These are phyloP conservation scores for Magnolia changhungtana DNA, from an alignment of 164 flowering plant species.

Conservation along the genomic window DNA sequence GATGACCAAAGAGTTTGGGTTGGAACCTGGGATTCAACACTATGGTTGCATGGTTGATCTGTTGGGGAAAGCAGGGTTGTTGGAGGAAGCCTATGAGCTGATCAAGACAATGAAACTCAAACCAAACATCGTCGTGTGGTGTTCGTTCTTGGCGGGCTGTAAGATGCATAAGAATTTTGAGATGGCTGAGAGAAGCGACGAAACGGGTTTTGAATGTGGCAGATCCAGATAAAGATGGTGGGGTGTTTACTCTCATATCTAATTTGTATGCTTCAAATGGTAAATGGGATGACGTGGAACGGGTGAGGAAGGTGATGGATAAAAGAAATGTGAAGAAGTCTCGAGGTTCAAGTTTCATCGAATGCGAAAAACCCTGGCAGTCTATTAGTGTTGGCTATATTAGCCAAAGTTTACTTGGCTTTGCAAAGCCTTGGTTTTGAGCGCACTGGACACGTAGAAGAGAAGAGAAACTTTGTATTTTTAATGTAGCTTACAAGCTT, in stretches of 20 bases:
- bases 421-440: too few relatives aligned
- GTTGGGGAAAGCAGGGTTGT: conserved; percentile 52
- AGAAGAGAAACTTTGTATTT: too few relatives aligned
- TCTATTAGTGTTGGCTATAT: too few relatives aligned
- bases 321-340: conserved; percentile 43
- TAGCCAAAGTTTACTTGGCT: too few relatives aligned
- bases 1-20: conserved; percentile 37
- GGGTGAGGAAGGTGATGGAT: conserved; percentile 46
- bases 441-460: too few relatives aligned
- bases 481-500: too few relatives aligned
- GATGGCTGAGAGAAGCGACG: conserved; percentile 53
- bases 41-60: conserved; percentile 70
- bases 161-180: conserved; percentile 54
- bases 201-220: conserved; percentile 38
- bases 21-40: conserved; percentile 53
- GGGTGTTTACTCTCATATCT: conserved; percentile 50
- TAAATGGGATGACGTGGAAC: conserved; percentile 56
- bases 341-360: conserved; percentile 50
- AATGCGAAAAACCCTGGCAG: conserved; percentile 8
- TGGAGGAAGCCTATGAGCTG: conserved; percentile 57
- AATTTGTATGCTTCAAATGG: conserved; percentile 48
- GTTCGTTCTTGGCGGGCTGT: conserved; percentile 57
- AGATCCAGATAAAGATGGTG: conserved; percentile 57
- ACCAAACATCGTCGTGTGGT: conserved; percentile 57
- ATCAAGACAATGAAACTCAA: conserved; percentile 48